Base-by-base conservation (phyloP, 2,329 filamentous ascomycete genomes). In the Penicillium concentricum region DNA sequence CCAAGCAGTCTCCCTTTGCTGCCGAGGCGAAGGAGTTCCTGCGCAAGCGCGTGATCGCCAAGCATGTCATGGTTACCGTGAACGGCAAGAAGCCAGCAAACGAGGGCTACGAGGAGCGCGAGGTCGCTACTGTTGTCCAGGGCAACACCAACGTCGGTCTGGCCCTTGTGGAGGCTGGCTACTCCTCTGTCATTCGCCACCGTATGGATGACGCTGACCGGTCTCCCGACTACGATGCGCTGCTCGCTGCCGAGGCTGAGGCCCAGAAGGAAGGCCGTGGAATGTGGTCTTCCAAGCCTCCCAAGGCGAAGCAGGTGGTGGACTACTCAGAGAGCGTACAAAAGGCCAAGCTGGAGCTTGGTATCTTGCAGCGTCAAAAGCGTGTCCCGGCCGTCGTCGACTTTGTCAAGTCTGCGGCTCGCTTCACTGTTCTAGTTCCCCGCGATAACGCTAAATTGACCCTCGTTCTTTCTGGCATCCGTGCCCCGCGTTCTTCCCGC, bases 11-110 rank as follows among this genome's bases (percentile, higher is more conserved):
- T 39, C 91, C 92, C 0, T 99, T 93, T 80, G 84, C 87, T 64
- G 89, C 94, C 13, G 93, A 97, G 71, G 93, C 94, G 32, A 99
- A 99, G 80, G 94, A 99, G 73, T 97, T 93, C 72, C 75, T 97
- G 62, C 87, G 94, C 54, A 96, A 96, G 82, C 91, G 88, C 74
- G 76, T 97, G 32, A 99, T 99, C 69, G 94, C 92, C 59, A 99
- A 99, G 81, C 91, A 96, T 64, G 91, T 97, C 63, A 90, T 89
- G 73, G 86, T 97, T 55, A 88, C 84, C 52, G 86, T 96, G 58
- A 92, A 99, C 72, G 94, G 94, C 56, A 91, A 91, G 74, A 92
- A 94, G 76, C 88, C 93, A 42, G 92, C 91, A 2, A 88, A 83
- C 2, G 93, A 96, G 61, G 92, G 90, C 10, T 99, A 92, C 64